A percentile compares a stretch with the other conserved stretches of the same genome.
These are phyloP conservation scores for Dendrobium officinale DNA, from an alignment of 106 monocot genomes.

Conservation along the genomic window DNA sequence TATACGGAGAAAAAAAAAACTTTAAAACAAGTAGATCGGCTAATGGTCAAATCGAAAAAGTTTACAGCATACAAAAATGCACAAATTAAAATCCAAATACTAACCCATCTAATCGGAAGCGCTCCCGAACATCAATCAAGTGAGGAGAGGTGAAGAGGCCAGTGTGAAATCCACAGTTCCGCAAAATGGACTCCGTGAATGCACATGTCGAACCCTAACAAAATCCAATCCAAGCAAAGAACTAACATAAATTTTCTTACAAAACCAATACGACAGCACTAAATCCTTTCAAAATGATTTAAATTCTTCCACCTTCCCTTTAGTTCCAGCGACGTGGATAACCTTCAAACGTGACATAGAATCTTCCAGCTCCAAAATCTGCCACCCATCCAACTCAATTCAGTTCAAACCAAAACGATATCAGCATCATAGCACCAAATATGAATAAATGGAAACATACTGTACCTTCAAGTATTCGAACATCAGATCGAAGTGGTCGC, in stretches of 20 bases:
- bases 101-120: slow-evolving; percentile 86
- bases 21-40: too few relatives aligned
- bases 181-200: slow-evolving; percentile 74
- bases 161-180: slow-evolving; percentile 69
- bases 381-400: not conserved
- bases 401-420: not conserved
- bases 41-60: too few relatives aligned
- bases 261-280: not conserved
- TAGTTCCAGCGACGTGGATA: slow-evolving; percentile 90
- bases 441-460: not conserved
- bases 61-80: not conserved
- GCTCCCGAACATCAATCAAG: slow-evolving; percentile 81
- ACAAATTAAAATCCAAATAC: not conserved
- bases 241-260: too few relatives aligned
- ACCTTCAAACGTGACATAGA: slow-evolving; percentile 57
- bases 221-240: not conserved
- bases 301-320: slow-evolving; percentile 59
- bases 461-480: slow-evolving; percentile 66
- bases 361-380: slow-evolving; percentile 79
- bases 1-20: too few relatives aligned
- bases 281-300: not conserved
- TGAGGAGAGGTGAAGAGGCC: slow-evolving; percentile 93
- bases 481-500: slow-evolving; percentile 64
- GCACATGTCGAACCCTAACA: slow-evolving; percentile 79
- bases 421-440: not conserved